Evolutionary conservation across 176 grass and related monocot genomes (phyloP).

Genomic region (Avena sativa): DNA sequence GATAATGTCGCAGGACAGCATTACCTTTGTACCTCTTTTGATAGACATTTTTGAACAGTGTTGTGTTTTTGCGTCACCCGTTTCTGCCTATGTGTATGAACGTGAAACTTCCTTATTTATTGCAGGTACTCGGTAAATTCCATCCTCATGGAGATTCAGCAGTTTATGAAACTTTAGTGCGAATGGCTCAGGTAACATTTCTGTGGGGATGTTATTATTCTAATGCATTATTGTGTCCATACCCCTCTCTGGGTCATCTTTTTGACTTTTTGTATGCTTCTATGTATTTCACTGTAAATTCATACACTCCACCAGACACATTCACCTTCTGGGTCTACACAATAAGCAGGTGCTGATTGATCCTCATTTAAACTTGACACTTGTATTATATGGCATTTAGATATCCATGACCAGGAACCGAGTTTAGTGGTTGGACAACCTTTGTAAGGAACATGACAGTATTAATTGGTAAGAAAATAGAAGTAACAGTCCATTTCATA

Average conservation of each 20-base stretch:
- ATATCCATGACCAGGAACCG: conserved; percentile 7
- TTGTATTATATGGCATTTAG: neutral
- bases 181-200: conserved; percentile 94
- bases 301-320: neutral
- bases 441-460: conserved; percentile 2
- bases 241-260: neutral
- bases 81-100: neutral
- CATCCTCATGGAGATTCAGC: conserved; percentile 96
- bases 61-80: neutral
- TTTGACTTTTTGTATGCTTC: neutral
- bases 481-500: conserved; percentile 13
- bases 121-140: conserved; percentile 95
- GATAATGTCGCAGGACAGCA: conserved; percentile 19
- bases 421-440: conserved; percentile 21
- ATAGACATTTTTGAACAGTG: conserved; percentile 13
- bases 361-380: conserved; percentile 17
- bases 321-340: conserved; percentile 15
- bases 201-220: conserved; percentile 16
- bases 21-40: conserved; percentile 17
- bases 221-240: neutral
- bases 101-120: neutral
- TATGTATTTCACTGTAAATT: conserved; percentile 30
- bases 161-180: conserved; percentile 89
- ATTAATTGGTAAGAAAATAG: conserved; percentile 23
- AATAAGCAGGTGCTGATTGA: conserved; percentile 27